A percentile compares a stretch with the other conserved stretches of the same genome.
These are phyloP conservation scores for Pseudogymnoascus sp. DNA, from an alignment of 2,329 filamentous ascomycete species.

Conservation along the genomic window DNA sequence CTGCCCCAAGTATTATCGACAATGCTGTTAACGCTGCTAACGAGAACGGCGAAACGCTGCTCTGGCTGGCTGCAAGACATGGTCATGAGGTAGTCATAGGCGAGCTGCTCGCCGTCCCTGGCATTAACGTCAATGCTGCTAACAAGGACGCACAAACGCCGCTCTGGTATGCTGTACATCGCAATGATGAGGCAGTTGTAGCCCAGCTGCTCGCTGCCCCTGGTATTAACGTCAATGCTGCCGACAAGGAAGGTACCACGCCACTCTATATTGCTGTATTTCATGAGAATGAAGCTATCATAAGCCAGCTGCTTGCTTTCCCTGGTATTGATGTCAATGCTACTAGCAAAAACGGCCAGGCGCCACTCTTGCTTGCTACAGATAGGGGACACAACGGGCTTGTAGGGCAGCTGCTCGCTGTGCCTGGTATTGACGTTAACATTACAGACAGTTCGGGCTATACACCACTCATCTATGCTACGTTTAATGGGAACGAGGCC, in stretches of 20 bases:
- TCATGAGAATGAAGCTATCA: too few species aligned
- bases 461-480: background rate
- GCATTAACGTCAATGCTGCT: background rate
- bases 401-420: background rate
- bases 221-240: background rate
- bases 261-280: background rate
- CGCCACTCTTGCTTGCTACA: background rate
- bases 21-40: background rate
- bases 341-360: background rate
- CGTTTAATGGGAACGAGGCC: background rate
- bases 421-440: background rate
- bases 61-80: background rate
- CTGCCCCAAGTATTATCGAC: background rate
- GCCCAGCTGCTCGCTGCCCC: background rate
- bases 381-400: fast-evolving
- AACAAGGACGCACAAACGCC: background rate
- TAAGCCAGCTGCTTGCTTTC: background rate
- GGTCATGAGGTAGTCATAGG: background rate
- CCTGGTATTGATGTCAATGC: background rate
- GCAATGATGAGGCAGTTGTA: background rate
- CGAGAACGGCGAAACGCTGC: background rate
- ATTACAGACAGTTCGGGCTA: background rate
- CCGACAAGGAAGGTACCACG: background rate
- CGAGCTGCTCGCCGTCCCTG: background rate
- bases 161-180: background rate